A percentile compares a stretch with the other conserved stretches of the same genome.
Evolutionary conservation across 768 basidiomycete species (phyloP).

Genomic region (Lactarius vividus): DNA sequence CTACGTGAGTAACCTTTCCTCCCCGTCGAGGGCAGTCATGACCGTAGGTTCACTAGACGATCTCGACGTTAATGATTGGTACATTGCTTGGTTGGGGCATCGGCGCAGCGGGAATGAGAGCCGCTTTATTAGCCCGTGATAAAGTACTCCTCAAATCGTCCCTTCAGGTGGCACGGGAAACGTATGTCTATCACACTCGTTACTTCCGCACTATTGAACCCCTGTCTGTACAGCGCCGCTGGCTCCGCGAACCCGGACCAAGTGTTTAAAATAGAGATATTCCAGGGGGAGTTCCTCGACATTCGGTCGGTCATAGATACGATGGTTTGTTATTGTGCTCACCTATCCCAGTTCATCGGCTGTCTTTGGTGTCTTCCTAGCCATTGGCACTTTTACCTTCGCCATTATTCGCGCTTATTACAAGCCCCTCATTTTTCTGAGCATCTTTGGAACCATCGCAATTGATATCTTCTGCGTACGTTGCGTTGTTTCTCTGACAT

Average conservation of each 20-base stretch:
- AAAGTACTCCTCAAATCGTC: slow-evolving; percentile 35
- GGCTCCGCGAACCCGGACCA: slow-evolving; percentile 41
- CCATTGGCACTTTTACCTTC: slow-evolving; percentile 43
- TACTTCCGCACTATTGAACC: not conserved
- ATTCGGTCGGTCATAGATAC: slow-evolving; percentile 31
- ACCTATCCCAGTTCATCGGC: slow-evolving; percentile 38
- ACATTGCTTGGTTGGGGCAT: slow-evolving; percentile 53
- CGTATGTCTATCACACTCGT: slow-evolving; percentile 27
- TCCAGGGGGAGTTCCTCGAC: slow-evolving; percentile 51
- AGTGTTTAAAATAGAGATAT: slow-evolving; percentile 41
- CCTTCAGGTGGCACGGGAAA: slow-evolving; percentile 34
- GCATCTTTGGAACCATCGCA: slow-evolving; percentile 49
- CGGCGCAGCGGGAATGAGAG: slow-evolving; percentile 53
- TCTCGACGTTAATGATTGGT: slow-evolving; percentile 48
- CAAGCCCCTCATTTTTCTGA: slow-evolving; percentile 45
- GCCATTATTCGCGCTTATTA: slow-evolving; percentile 46
- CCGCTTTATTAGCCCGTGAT: slow-evolving; percentile 41
- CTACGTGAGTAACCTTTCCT: slow-evolving; percentile 38
- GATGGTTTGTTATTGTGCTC: not conserved
- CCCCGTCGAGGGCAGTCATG: not conserved
- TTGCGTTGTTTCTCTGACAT: not conserved
- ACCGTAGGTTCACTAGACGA: slow-evolving; percentile 30
- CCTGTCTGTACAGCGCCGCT: slow-evolving; percentile 30
- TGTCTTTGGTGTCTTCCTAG: slow-evolving; percentile 50
- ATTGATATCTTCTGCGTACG: slow-evolving; percentile 43